Evolutionary conservation across 2,329 filamentous ascomycete genomes (phyloP).

Genomic region (Fusarium globosum): DNA sequence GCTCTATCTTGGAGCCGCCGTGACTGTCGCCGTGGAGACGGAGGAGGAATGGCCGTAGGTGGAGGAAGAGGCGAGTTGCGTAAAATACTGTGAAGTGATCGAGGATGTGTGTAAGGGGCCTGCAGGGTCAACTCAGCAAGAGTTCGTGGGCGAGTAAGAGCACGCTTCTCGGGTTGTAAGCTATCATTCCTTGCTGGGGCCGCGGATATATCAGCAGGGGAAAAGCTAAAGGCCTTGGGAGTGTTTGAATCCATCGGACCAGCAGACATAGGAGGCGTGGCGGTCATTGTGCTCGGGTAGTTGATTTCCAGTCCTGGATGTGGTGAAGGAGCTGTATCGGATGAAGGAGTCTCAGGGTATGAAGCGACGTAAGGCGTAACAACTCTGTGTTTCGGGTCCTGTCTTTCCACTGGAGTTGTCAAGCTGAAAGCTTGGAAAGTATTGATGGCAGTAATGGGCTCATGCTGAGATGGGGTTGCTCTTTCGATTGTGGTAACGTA

Average conservation of each 20-base stretch:
- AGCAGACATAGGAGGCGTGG: slow-evolving; percentile 69
- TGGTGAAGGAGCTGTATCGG: slow-evolving; percentile 63
- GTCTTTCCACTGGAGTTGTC: slow-evolving; percentile 47
- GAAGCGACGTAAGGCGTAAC: slow-evolving; percentile 59
- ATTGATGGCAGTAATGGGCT: slow-evolving; percentile 63
- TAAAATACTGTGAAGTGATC: slow-evolving; percentile 70
- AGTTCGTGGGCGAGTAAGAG: slow-evolving; percentile 25
- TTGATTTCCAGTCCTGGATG: slow-evolving; percentile 55
- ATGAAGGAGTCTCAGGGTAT: slow-evolving; percentile 65
- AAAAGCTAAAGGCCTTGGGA: slow-evolving; percentile 60
- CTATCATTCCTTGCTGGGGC: slow-evolving; percentile 1
- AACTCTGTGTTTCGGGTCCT: slow-evolving; percentile 48
- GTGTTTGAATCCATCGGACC: slow-evolving; percentile 59
- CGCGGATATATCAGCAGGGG: slow-evolving; percentile 48
- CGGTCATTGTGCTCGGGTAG: slow-evolving; percentile 68
- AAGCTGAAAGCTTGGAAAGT: slow-evolving; percentile 50
- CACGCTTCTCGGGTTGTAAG: slow-evolving; percentile 30
- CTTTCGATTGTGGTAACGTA: slow-evolving; percentile 72
- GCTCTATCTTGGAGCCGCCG: slow-evolving; percentile 65
- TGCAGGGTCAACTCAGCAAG: slow-evolving; percentile 40
- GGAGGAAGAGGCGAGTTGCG: slow-evolving; percentile 73
- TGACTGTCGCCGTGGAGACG: slow-evolving; percentile 65
- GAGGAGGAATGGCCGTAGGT: slow-evolving; percentile 60
- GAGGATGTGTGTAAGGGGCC: slow-evolving; percentile 69
- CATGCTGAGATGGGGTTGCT: slow-evolving; percentile 60